These are phyloP conservation scores for Colletotrichum sojae DNA, from an alignment of 2,329 filamentous ascomycete species.

Conservation along the genomic window DNA sequence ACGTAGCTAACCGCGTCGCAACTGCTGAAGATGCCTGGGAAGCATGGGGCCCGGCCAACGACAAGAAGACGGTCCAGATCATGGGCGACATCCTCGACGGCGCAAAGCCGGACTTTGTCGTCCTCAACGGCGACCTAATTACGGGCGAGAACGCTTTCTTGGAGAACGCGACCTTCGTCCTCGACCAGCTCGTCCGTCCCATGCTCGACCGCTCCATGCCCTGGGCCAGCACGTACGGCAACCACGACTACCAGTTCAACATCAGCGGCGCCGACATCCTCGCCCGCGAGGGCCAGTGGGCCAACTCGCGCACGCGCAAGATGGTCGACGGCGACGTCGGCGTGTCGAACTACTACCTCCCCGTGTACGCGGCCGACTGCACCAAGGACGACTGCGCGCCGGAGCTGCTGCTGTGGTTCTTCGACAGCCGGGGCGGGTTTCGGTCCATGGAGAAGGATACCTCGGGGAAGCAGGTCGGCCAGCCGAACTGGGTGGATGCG, in stretches of 20 bases:
- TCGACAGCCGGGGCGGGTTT: conserved; percentile 75
- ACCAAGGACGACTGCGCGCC: conserved; percentile 51
- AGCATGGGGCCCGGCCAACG: conserved; percentile 64
- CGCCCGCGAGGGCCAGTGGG: conserved; percentile 56
- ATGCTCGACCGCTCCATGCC: conserved; percentile 67
- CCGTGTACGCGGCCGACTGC: conserved; percentile 58
- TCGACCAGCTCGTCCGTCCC: conserved; percentile 72
- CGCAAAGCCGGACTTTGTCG: conserved; percentile 69
- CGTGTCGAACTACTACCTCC: conserved; percentile 63
- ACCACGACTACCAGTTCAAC: conserved; percentile 76
- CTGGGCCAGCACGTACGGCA: conserved; percentile 80
- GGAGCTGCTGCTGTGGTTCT: conserved; percentile 76
- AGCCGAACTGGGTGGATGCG: conserved; percentile 62
- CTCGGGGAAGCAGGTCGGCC: conserved; percentile 48
- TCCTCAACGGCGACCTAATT: conserved; percentile 80
- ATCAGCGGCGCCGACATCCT: conserved; percentile 63
- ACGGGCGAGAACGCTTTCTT: conserved; percentile 74
- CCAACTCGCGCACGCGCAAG: conserved; percentile 54
- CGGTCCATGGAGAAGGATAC: conserved; percentile 58
- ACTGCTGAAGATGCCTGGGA: conserved; percentile 57
- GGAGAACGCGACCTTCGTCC: conserved; percentile 69
- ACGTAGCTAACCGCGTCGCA: neutral
- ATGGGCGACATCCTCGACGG: conserved; percentile 70
- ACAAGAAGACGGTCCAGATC: conserved; percentile 69
- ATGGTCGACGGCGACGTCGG: conserved; percentile 59